phyloP scores from a whole-genome alignment of 108 stramenopile species.

The Cyclotella sp. region DNA sequence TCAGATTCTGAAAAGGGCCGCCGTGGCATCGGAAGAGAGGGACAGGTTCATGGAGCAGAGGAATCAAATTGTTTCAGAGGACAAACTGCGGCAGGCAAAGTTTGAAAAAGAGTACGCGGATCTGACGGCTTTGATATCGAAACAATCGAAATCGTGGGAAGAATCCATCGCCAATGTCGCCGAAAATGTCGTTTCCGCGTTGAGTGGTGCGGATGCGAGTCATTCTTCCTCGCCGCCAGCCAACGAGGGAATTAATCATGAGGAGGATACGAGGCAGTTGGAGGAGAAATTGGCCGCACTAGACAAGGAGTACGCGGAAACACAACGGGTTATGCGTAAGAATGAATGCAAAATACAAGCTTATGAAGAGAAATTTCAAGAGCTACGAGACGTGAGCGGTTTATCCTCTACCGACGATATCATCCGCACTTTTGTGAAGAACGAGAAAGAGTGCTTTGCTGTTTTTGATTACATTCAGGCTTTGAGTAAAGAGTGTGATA shows the following conservation, averaged over 20 bases:
- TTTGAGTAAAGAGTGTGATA: slow-evolving; percentile 74
- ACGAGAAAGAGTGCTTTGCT: slow-evolving; percentile 76
- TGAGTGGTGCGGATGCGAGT: slow-evolving; percentile 23
- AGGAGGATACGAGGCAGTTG: slow-evolving; percentile 37
- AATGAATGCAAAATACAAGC: slow-evolving; percentile 41
- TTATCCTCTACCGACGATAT: slow-evolving; percentile 45
- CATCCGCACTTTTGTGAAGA: slow-evolving; percentile 40
- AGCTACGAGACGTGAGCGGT: slow-evolving; percentile 48
- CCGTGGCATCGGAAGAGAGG: slow-evolving; percentile 53
- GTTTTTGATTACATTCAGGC: slow-evolving; percentile 79
- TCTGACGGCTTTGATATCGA: slow-evolving; percentile 30
- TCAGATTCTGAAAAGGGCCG: slow-evolving; percentile 65
- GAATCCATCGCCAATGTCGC: slow-evolving; percentile 67
- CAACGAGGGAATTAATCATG: slow-evolving; percentile 9
- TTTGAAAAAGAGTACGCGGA: slow-evolving; percentile 51
- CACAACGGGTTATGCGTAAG: slow-evolving; percentile 21
- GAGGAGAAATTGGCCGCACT: slow-evolving; percentile 43
- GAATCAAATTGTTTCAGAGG: slow-evolving; percentile 50
- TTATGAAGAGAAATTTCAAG: slow-evolving; percentile 43
- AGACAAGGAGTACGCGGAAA: slow-evolving; percentile 44
- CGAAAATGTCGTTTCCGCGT: slow-evolving; percentile 35
- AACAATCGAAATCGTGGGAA: slow-evolving; percentile 60
- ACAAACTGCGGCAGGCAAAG: slow-evolving; percentile 35
- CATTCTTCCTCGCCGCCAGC: slow-evolving; percentile 7
- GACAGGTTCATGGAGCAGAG: slow-evolving; percentile 60